Conservation (phyloP, 2,329 filamentous ascomycete species). For the Pyrenochaeta sp. region DNA sequence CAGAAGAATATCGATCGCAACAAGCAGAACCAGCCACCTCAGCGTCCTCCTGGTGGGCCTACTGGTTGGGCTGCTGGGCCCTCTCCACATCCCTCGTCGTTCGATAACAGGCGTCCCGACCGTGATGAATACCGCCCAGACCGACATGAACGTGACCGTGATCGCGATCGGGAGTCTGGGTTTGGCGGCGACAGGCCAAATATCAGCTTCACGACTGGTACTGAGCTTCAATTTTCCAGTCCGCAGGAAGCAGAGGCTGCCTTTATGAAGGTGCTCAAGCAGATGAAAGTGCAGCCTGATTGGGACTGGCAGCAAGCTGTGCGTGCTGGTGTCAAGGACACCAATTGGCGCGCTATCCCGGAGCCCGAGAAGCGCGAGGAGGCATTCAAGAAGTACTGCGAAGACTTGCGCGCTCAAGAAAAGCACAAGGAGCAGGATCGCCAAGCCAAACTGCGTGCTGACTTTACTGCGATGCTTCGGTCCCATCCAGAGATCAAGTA, state of each 20-base stretch:
- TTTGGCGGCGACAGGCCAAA: conserved; percentile 49
- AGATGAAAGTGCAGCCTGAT: conserved; percentile 85
- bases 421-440: conserved; percentile 95
- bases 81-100: conserved; percentile 50
- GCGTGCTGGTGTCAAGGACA: conserved; percentile 84
- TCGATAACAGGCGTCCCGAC: conserved; percentile 43
- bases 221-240: conserved; percentile 62
- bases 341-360: conserved; percentile 91
- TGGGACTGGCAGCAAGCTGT: conserved; percentile 94
- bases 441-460: conserved; percentile 86
- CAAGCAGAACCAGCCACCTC: conserved; percentile 58
- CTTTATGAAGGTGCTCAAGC: conserved; percentile 88
- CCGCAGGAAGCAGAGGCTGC: conserved; percentile 91
- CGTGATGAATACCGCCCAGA: conserved; percentile 41
- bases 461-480: conserved; percentile 95
- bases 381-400: conserved; percentile 94
- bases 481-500: conserved; percentile 97
- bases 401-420: conserved; percentile 89
- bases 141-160: conserved; percentile 36
- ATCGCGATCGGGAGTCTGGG: conserved; percentile 59
- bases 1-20: conserved; percentile 80
- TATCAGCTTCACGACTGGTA: conserved; percentile 53
- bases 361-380: conserved; percentile 89
- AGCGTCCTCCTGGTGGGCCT: conserved; percentile 50
- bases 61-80: conserved; percentile 69